Evolutionary conservation across 495 filamentous ascomycete species (phyloP).

Genomic region (Cudoniella acicularis): DNA sequence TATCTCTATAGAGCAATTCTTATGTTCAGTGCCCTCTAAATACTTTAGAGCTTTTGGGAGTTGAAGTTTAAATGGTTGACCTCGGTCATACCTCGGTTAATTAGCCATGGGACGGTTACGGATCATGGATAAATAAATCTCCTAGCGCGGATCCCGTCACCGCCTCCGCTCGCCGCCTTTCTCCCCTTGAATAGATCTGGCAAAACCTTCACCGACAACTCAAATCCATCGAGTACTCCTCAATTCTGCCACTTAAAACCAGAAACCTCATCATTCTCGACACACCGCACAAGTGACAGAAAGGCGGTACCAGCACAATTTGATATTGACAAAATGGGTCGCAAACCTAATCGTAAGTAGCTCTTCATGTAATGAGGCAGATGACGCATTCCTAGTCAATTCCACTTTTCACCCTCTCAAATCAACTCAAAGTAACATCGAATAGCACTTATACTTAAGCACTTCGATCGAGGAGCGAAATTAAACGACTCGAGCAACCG

Average conservation of each 20-base stretch:
- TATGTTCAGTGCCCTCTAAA: too few relatives aligned
- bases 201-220: neutral
- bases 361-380: neutral
- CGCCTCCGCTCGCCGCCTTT: too few relatives aligned
- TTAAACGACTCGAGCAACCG: conserved; percentile 81
- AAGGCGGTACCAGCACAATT: too few relatives aligned
- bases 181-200: neutral
- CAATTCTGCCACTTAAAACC: neutral
- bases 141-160: too few relatives aligned
- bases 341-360: conserved; percentile 24
- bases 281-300: neutral
- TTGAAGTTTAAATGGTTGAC: too few relatives aligned
- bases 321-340: conserved; percentile 26
- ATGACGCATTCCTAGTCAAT: neutral
- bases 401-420: neutral
- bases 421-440: neutral
- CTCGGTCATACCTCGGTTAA: too few relatives aligned
- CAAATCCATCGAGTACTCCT: neutral
- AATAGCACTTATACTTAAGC: conserved; percentile 63
- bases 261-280: neutral
- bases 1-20: too few relatives aligned
- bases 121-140: too few relatives aligned
- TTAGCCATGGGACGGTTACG: too few relatives aligned
- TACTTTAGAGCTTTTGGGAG: too few relatives aligned
- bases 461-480: conserved; percentile 78